These are phyloP conservation scores for Didymella segeticola DNA, from an alignment of 2,329 filamentous ascomycete species.

Conservation along the genomic window DNA sequence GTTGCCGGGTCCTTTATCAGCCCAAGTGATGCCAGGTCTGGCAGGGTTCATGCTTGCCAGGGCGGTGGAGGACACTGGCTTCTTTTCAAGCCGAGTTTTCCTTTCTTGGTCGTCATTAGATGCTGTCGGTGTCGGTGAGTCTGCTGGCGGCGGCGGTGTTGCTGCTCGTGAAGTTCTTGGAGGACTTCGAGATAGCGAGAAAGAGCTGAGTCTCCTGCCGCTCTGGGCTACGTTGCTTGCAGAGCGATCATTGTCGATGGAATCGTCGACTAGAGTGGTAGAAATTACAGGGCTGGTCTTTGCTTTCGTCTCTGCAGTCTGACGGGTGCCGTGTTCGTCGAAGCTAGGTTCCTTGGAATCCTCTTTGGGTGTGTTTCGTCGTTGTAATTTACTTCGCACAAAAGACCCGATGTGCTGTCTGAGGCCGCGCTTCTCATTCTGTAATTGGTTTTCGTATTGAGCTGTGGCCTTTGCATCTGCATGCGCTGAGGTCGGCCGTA, in stretches of 20 bases:
- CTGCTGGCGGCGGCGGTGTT: conserved; percentile 45
- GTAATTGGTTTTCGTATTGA: conserved; percentile 11
- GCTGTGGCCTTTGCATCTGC: conserved; percentile 10
- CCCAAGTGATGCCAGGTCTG: conserved; percentile 41
- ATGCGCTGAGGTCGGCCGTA: conserved; percentile 3
- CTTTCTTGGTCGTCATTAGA: conserved; percentile 25
- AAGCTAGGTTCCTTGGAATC: conserved; percentile 12
- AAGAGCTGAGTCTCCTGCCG: conserved; percentile 44
- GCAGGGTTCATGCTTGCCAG: conserved; percentile 38
- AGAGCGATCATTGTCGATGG: conserved; percentile 1
- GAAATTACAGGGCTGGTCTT: neutral
- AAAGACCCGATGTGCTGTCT: conserved; percentile 43
- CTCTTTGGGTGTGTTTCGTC: conserved; percentile 30
- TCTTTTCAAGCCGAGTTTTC: conserved; percentile 23
- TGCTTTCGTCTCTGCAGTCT: neutral
- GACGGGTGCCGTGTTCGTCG: neutral
- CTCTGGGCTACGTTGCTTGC: conserved; percentile 34
- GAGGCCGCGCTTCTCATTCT: conserved; percentile 38
- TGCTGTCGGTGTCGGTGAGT: conserved; percentile 45
- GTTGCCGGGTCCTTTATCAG: conserved; percentile 26
- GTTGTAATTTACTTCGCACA: conserved; percentile 42
- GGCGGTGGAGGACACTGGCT: conserved; percentile 38
- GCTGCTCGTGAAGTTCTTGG: conserved; percentile 47
- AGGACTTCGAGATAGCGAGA: conserved; percentile 48
- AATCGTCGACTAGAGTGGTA: neutral